Evolutionary conservation across 169 alveolate genomes (phyloP).

Genomic region (Ichthyophthirius multifiliis): DNA sequence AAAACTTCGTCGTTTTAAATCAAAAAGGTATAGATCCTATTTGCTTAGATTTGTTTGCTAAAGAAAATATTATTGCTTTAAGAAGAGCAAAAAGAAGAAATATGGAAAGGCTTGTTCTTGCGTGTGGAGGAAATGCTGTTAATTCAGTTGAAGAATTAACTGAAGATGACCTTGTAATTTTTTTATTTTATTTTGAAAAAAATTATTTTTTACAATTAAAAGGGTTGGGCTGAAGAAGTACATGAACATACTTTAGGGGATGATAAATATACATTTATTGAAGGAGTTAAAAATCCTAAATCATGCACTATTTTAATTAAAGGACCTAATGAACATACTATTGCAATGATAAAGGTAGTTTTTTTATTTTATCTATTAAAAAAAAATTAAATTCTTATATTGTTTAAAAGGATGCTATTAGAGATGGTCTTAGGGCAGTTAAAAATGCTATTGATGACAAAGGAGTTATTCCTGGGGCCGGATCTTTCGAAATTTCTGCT

Average conservation of each 20-base stretch:
- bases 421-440: conserved; percentile 98
- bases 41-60: conserved; percentile 97
- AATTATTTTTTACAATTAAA: too few species aligned
- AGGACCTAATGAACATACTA: conserved; percentile 98
- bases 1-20: conserved; percentile 94
- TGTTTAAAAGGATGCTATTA: conserved; percentile 90
- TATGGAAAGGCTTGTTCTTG: conserved; percentile 96
- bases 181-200: too few species aligned
- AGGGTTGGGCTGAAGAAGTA: conserved; percentile 97
- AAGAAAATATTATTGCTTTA: conserved; percentile 96
- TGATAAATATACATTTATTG: conserved; percentile 98
- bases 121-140: conserved; percentile 99
- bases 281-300: conserved; percentile 95
- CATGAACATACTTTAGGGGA: conserved; percentile 96
- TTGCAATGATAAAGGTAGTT: conserved; percentile 59
- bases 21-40: conserved; percentile 99
- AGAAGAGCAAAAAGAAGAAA: conserved; percentile 98
- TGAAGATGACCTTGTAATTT: conserved; percentile 93
- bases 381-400: background rate
- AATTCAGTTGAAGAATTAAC: conserved; percentile 96
- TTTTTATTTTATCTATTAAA: background rate
- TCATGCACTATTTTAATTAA: conserved; percentile 96
- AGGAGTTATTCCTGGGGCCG: conserved; percentile 98
- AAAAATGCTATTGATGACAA: conserved; percentile 95
- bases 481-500: conserved; percentile 95